Evolutionary conservation across 345 rosid genomes (phyloP).

Genomic region (Camelina sativa): DNA sequence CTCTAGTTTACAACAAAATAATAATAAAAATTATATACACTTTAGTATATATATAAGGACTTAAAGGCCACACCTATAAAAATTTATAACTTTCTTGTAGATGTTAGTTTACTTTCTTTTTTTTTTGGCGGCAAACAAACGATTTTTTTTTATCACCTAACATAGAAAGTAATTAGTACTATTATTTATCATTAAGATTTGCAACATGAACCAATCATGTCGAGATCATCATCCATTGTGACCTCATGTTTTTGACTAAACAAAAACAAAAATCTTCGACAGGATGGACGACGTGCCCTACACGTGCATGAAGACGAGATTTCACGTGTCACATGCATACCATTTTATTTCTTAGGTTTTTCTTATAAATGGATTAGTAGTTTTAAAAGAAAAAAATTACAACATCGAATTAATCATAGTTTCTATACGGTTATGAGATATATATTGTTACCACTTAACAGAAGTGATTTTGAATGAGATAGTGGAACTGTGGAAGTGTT

Average conservation of each 20-base stretch:
- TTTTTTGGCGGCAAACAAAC: not conserved
- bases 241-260: slow-evolving; percentile 23
- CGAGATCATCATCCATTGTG: slow-evolving; percentile 16
- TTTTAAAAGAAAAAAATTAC: not conserved
- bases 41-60: too few species aligned
- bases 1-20: too few species aligned
- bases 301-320: slow-evolving; percentile 23
- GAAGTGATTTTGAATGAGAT: too few species aligned
- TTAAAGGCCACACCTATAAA: too few species aligned
- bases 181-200: slow-evolving; percentile 24
- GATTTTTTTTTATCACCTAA: not conserved
- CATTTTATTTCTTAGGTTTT: slow-evolving; percentile 5
- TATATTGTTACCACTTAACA: too few species aligned
- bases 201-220: slow-evolving; percentile 29
- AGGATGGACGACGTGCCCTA: slow-evolving; percentile 20
- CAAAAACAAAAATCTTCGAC: slow-evolving; percentile 4
- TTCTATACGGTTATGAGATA: too few species aligned
- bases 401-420: not conserved
- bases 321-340: slow-evolving; percentile 39
- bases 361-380: not conserved
- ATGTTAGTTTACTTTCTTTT: too few species aligned
- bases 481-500: too few species aligned
- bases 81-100: too few species aligned
- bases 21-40: too few species aligned
- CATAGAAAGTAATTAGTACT: not conserved